phyloP scores from a whole-genome alignment of 2,329 filamentous ascomycete species.

The Fusarium domesticum region DNA sequence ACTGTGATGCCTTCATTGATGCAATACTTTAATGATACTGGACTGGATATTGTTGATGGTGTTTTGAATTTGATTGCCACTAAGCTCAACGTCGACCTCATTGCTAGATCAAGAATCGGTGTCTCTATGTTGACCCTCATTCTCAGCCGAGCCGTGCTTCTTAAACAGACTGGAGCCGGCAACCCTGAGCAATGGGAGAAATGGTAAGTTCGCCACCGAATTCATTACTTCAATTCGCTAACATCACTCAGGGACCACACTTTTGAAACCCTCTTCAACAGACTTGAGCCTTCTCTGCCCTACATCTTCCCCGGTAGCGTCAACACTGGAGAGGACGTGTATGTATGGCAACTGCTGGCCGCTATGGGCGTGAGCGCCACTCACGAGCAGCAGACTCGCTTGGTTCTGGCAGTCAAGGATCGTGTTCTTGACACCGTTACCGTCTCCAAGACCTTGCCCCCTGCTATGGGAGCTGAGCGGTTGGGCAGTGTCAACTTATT shows the following conservation, averaged over 20 bases:
- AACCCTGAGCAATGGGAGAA: slow-evolving; percentile 73
- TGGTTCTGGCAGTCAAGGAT: slow-evolving; percentile 96
- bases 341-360: slow-evolving; percentile 97
- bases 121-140: slow-evolving; percentile 90
- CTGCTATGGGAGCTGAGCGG: slow-evolving; percentile 78
- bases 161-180: slow-evolving; percentile 75
- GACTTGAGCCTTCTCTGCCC: slow-evolving; percentile 77
- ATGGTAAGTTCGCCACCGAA: slow-evolving; percentile 55
- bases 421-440: slow-evolving; percentile 93
- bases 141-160: slow-evolving; percentile 86
- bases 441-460: slow-evolving; percentile 83
- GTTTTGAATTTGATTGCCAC: slow-evolving; percentile 82
- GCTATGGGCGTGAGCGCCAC: slow-evolving; percentile 91
- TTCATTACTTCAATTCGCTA: slow-evolving; percentile 23
- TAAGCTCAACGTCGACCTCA: slow-evolving; percentile 77
- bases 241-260: slow-evolving; percentile 60
- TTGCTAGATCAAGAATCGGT: slow-evolving; percentile 83
- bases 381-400: slow-evolving; percentile 89
- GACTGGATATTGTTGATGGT: slow-evolving; percentile 85
- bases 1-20: slow-evolving; percentile 89
- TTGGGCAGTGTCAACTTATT: slow-evolving; percentile 94
- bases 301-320: slow-evolving; percentile 90
- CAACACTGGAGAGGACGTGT: slow-evolving; percentile 86
- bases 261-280: slow-evolving; percentile 85
- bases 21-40: slow-evolving; percentile 85